These are phyloP conservation scores for Penicillium sp. DNA, from an alignment of 2,329 filamentous ascomycete species.

Conservation along the genomic window DNA sequence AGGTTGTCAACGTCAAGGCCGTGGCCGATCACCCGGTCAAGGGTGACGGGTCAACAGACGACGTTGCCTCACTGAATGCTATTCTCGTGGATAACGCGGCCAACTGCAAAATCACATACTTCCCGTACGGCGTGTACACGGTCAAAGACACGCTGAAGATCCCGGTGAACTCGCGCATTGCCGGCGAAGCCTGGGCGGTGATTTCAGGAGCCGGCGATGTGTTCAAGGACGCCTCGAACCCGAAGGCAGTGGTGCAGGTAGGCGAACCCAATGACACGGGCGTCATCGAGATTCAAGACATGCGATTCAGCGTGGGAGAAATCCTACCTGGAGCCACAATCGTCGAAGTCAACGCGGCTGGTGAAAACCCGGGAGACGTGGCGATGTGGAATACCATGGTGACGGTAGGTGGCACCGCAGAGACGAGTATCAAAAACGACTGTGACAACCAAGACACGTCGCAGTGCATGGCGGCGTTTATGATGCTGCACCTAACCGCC, in stretches of 20 bases:
- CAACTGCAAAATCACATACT: slow-evolving; percentile 33
- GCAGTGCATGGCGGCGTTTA: slow-evolving; percentile 50
- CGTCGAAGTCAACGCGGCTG: slow-evolving; percentile 53
- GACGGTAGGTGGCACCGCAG: slow-evolving; percentile 48
- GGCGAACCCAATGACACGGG: slow-evolving; percentile 53
- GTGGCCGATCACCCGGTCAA: slow-evolving; percentile 41
- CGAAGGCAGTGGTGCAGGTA: slow-evolving; percentile 52
- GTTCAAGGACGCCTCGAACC: slow-evolving; percentile 46
- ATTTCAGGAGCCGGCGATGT: slow-evolving; percentile 50
- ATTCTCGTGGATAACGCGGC: slow-evolving; percentile 32
- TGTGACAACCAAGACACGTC: slow-evolving; percentile 38
- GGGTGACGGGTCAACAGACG: slow-evolving; percentile 45
- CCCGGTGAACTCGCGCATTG: slow-evolving; percentile 50
- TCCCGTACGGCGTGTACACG: slow-evolving; percentile 39
- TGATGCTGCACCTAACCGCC: slow-evolving; percentile 53
- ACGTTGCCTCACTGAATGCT: slow-evolving; percentile 38
- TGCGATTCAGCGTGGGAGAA: slow-evolving; percentile 52
- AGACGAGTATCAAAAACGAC: slow-evolving; percentile 38
- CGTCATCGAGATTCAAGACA: slow-evolving; percentile 52
- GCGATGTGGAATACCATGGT: slow-evolving; percentile 51
- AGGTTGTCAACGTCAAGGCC: slow-evolving; percentile 50
- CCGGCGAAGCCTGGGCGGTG: slow-evolving; percentile 55
- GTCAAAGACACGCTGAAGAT: slow-evolving; percentile 48
- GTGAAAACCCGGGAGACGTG: slow-evolving; percentile 48
- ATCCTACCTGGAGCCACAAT: slow-evolving; percentile 46